Conservation (phyloP, 768 basidiomycete genomes). For the Boletus rubescentipes region DNA sequence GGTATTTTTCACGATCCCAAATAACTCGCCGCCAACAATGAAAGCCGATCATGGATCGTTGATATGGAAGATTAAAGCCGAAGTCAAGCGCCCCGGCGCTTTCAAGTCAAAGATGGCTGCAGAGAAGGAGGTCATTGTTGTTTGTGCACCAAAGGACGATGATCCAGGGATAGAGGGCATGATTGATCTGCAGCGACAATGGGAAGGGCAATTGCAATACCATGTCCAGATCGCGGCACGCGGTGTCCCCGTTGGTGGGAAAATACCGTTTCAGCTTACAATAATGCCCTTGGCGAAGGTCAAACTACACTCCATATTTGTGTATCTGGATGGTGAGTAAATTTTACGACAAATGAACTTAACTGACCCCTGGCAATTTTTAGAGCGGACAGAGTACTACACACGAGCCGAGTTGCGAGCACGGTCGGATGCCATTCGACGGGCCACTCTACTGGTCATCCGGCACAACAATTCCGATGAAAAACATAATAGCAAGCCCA, state of each 20-base stretch:
- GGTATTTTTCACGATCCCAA: slow-evolving; percentile 85
- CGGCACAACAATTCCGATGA: slow-evolving; percentile 42
- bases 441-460: slow-evolving; percentile 62
- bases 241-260: slow-evolving; percentile 80
- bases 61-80: slow-evolving; percentile 76
- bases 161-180: slow-evolving; percentile 64
- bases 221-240: slow-evolving; percentile 71
- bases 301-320: slow-evolving; percentile 71
- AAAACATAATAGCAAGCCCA: slow-evolving; percentile 51
- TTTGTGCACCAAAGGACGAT: slow-evolving; percentile 59
- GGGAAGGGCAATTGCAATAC: slow-evolving; percentile 89
- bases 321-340: slow-evolving; percentile 75
- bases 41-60: slow-evolving; percentile 75
- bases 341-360: background rate
- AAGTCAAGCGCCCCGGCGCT: slow-evolving; percentile 78
- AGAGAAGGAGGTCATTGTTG: slow-evolving; percentile 67
- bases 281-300: slow-evolving; percentile 83
- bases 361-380: background rate
- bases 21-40: slow-evolving; percentile 74
- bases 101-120: slow-evolving; percentile 73
- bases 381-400: slow-evolving; percentile 83
- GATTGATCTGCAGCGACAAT: slow-evolving; percentile 82
- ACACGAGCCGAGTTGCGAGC: slow-evolving; percentile 64
- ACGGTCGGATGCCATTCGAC: slow-evolving; percentile 64
- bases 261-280: slow-evolving; percentile 74